A percentile compares a stretch with the other conserved stretches of the same genome.
Conservation (phyloP, 1,284 basidiomycete species). For the Mycena citricolor region DNA sequence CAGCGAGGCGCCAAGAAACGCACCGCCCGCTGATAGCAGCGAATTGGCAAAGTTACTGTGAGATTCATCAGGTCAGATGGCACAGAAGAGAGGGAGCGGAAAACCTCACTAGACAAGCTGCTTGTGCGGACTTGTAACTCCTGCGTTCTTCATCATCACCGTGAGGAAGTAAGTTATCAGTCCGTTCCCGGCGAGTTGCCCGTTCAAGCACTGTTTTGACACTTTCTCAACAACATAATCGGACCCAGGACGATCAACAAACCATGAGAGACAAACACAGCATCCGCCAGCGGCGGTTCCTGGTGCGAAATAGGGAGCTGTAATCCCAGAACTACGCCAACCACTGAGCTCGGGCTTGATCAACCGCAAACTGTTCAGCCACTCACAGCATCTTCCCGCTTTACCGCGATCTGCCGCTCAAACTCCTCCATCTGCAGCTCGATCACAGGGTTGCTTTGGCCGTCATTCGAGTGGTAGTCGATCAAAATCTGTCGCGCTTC, state of each 20-base stretch:
- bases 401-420: slow-evolving; percentile 46
- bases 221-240: slow-evolving; percentile 6
- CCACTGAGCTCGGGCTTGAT: slow-evolving; percentile 30
- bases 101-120: slow-evolving; percentile 29
- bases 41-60: slow-evolving; percentile 31
- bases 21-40: slow-evolving; percentile 29
- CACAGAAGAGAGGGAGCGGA: background rate
- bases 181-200: slow-evolving; percentile 42
- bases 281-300: slow-evolving; percentile 46
- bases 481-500: slow-evolving; percentile 44
- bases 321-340: slow-evolving; percentile 51
- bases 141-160: slow-evolving; percentile 43
- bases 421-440: slow-evolving; percentile 54
- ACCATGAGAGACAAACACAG: slow-evolving; percentile 30
- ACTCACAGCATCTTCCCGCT: slow-evolving; percentile 43
- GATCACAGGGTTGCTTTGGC: slow-evolving; percentile 47
- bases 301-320: slow-evolving; percentile 47
- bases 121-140: slow-evolving; percentile 28
- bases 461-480: slow-evolving; percentile 46
- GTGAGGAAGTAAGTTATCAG: slow-evolving; percentile 53
- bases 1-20: slow-evolving; percentile 27
- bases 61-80: no score
- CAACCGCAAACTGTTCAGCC: background rate
- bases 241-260: slow-evolving; percentile 52
- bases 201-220: slow-evolving; percentile 35